Evolutionary conservation across 2,329 filamentous ascomycete species (phyloP).

Genomic region (Raffaelea arxii): DNA sequence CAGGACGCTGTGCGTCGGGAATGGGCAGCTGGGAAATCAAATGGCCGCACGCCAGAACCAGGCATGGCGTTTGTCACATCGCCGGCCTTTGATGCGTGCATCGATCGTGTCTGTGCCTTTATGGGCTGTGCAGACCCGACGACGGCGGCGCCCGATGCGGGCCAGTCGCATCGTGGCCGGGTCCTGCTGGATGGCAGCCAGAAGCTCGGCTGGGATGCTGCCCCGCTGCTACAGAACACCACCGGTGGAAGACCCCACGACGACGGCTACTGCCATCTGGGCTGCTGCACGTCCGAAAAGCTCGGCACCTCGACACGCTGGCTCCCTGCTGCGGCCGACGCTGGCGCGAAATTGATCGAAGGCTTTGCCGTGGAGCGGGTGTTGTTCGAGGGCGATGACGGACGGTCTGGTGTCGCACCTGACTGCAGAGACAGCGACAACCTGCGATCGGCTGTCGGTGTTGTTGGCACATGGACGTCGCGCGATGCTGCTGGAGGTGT

Average conservation of each 20-base stretch:
- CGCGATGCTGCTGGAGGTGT: constrained; percentile 54
- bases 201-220: constrained; percentile 63
- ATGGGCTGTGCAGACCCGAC: constrained; percentile 63
- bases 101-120: constrained; percentile 68
- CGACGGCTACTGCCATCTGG: constrained; percentile 56
- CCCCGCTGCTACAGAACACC: constrained; percentile 69
- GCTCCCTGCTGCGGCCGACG: constrained; percentile 67
- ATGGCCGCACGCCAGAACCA: constrained; percentile 49
- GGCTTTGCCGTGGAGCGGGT: constrained; percentile 66
- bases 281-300: constrained; percentile 61
- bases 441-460: too few relatives aligned
- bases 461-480: constrained; percentile 67
- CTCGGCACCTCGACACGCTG: constrained; percentile 68
- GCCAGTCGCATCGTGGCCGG: constrained; percentile 64
- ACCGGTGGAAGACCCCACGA: constrained; percentile 58
- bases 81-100: constrained; percentile 61
- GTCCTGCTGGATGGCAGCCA: constrained; percentile 65
- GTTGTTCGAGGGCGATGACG: constrained; percentile 48
- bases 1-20: constrained; percentile 70
- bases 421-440: too few relatives aligned
- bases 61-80: constrained; percentile 63
- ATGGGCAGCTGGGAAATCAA: constrained; percentile 69
- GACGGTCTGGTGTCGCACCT: too few relatives aligned
- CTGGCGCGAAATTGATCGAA: constrained; percentile 75
- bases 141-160: constrained; percentile 39